Evolutionary conservation across 129 eudicot genomes (phyloP), one percentile per base, ranked within the genome.

Genomic region (Helianthus tuberosus): DNA sequence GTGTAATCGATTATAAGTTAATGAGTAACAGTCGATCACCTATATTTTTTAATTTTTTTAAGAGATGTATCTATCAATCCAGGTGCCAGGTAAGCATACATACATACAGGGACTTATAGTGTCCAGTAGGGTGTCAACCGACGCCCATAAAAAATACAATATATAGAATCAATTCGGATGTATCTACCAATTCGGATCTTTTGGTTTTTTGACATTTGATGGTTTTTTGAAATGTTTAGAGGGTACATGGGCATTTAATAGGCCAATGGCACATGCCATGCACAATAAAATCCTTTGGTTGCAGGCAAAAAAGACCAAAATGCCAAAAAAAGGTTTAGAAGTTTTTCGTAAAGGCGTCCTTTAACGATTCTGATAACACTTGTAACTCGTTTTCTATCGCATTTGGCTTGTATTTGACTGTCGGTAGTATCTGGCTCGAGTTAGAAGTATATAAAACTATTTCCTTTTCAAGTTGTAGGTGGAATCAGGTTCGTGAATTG

Each of bases 201-300:
- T 41, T 41, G 79, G 75, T 81, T 75, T 66, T 70, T 80, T 4
- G 83, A 77, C 89, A 87, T 74, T 7, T 71, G 55, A 14, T 47
- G 53, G 48, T 44, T 65, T 36, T 69, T 67, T 8, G 61, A 66
- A 47, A 13, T 11, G 62, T 23, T 58, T 6, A 8, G 52, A 10
- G 44, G 15, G 3, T 9, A 8, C 4, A 71, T 38, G 63, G 64
- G 10, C 46, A 58, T 83, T 75, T 79, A 48, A 79, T 69, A 78
- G 71, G 78, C 46, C 71, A 62, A 9, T 60, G 53, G 46, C 10
- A 8, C 50, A 49, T 44, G 61, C 0, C 32, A 61, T 15, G 11
- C 35, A 7, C 11, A 2, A 44, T 11, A 38, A 41, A 57, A 50
- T 11, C 10, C 83, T 67, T 35, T 0, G 39, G 46, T 36, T 61